Evolutionary conservation across 305 asterid genomes (phyloP).

Genomic region (Fraxinus angustifolia): DNA sequence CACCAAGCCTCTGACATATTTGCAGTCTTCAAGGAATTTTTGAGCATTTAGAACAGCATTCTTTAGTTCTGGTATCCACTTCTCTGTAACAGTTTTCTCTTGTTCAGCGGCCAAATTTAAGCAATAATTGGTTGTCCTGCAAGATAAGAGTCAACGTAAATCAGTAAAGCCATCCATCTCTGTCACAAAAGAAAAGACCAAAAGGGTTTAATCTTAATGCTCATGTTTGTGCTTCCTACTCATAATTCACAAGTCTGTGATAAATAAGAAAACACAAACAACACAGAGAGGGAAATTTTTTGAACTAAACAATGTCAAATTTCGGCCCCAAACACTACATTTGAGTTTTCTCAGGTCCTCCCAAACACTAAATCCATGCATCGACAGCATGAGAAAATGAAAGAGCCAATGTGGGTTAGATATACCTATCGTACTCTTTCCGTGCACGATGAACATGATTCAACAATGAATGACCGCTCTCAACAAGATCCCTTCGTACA

Average conservation of each 20-base stretch:
- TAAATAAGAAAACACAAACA: background rate
- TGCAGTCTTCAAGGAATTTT: conserved; percentile 82
- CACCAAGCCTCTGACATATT: conserved; percentile 87
- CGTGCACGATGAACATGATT: conserved; percentile 83
- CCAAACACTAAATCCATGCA: background rate
- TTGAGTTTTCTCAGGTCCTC: conserved; percentile 1
- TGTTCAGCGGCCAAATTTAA: conserved; percentile 81
- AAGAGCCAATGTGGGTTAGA: background rate
- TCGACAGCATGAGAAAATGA: background rate
- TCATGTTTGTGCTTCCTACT: conserved; percentile 11
- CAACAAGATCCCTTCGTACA: conserved; percentile 77
- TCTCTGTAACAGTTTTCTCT: conserved; percentile 68
- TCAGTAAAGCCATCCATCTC: background rate
- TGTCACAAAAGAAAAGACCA: background rate
- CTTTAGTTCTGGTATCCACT: conserved; percentile 79
- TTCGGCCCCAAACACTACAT: background rate
- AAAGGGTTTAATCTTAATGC: background rate
- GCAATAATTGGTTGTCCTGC: conserved; percentile 87
- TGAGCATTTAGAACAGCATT: conserved; percentile 72
- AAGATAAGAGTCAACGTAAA: conserved; percentile 22
- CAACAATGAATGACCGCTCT: conserved; percentile 84
- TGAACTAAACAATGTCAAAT: background rate
- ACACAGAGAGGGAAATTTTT: background rate
- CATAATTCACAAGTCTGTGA: background rate
- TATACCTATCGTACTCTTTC: conserved; percentile 86